Conservation (phyloP, 352 stramenopile genomes). For the Pseudoperonospora humuli region DNA sequence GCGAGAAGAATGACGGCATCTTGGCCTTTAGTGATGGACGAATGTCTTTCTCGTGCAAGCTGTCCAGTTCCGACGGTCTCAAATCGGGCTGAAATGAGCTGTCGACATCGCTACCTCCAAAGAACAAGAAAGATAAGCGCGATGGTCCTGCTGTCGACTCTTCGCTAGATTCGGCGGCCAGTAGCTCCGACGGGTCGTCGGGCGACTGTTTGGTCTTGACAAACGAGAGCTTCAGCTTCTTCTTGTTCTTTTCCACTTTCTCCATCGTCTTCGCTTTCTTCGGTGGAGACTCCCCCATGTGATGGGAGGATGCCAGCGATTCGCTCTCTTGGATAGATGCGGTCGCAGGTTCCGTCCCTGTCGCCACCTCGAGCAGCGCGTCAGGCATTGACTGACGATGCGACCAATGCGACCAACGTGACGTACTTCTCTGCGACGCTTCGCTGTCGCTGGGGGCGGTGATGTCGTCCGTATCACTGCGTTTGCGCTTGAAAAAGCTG, state of each 20-base stretch:
- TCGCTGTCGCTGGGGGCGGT: slow-evolving; percentile 19
- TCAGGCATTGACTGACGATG: slow-evolving; percentile 21
- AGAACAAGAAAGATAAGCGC: slow-evolving; percentile 49
- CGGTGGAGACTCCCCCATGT: slow-evolving; percentile 7
- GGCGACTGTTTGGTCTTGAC: slow-evolving; percentile 16
- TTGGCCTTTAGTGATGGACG: slow-evolving; percentile 45
- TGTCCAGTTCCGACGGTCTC: slow-evolving; percentile 23
- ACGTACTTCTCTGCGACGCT: slow-evolving; percentile 28
- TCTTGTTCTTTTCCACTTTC: slow-evolving; percentile 9
- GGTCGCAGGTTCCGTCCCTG: slow-evolving; percentile 1
- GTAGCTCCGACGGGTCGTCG: slow-evolving; percentile 22
- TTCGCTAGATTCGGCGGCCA: slow-evolving; percentile 22
- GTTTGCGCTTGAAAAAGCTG: slow-evolving; percentile 38
- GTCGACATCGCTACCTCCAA: slow-evolving; percentile 45
- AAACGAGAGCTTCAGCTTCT: slow-evolving; percentile 9
- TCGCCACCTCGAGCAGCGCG: slow-evolving; percentile 8
- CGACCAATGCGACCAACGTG: slow-evolving; percentile 25
- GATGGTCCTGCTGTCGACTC: slow-evolving; percentile 16
- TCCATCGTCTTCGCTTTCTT: slow-evolving; percentile 20
- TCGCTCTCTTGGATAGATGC: slow-evolving; percentile 16
- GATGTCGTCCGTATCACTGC: slow-evolving; percentile 16
- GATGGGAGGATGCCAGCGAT: slow-evolving; percentile 2
- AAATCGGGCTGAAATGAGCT: slow-evolving; percentile 42
- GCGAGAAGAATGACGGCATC: slow-evolving; percentile 64
- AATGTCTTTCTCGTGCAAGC: slow-evolving; percentile 45